Evolutionary conservation across 2,329 filamentous ascomycete genomes (phyloP).

Genomic region (Magnaporthiopsis rhizophila): DNA sequence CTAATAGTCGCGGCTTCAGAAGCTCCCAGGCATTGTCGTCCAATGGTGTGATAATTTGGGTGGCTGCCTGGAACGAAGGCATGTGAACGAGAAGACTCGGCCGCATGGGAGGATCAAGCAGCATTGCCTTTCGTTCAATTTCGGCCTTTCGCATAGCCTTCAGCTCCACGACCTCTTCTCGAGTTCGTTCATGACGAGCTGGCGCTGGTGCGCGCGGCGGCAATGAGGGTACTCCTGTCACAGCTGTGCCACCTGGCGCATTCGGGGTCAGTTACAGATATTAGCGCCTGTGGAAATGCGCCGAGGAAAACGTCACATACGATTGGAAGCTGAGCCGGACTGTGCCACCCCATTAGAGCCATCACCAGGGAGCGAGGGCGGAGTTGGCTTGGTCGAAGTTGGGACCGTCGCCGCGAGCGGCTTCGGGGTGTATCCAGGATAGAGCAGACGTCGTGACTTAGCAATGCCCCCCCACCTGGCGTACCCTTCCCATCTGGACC

Average conservation of each 20-base stretch:
- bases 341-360: background rate
- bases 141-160: constrained; percentile 58
- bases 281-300: background rate
- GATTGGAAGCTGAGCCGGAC: background rate
- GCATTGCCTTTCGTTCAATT: constrained; percentile 62
- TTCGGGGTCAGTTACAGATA: background rate
- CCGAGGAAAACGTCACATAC: background rate
- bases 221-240: constrained; percentile 3
- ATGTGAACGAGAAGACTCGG: constrained; percentile 58
- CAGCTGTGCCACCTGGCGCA: background rate
- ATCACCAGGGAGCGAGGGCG: background rate
- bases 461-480: constrained; percentile 37
- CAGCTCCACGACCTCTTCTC: constrained; percentile 54
- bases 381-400: background rate
- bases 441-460: constrained; percentile 27
- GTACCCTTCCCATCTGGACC: constrained; percentile 70
- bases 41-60: constrained; percentile 60
- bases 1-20: constrained; percentile 57
- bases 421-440: constrained; percentile 13
- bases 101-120: constrained; percentile 57
- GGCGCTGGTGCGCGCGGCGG: background rate
- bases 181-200: constrained; percentile 42
- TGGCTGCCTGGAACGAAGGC: constrained; percentile 65
- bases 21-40: constrained; percentile 63
- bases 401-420: background rate